phyloP scores from a whole-genome alignment of 352 stramenopile species.

The Phytophthora fragariae region DNA sequence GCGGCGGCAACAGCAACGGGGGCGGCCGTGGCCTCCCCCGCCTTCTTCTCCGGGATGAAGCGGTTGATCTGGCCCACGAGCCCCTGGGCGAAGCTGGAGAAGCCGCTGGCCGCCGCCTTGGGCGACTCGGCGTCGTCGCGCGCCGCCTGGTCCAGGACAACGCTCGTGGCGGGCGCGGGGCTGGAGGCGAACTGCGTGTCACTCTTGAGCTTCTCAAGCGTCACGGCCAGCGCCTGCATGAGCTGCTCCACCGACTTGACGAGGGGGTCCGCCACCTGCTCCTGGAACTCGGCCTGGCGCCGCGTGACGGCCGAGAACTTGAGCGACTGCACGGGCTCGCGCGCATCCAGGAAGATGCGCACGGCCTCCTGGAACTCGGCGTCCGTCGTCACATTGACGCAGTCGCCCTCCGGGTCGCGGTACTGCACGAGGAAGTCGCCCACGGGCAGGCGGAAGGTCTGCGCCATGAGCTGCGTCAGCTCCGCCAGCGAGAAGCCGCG shows the following conservation, averaged over 20 bases:
- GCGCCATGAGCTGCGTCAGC: slow-evolving; percentile 59
- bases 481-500: slow-evolving; percentile 54
- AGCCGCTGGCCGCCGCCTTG: slow-evolving; percentile 54
- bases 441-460: slow-evolving; percentile 62
- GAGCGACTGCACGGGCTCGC: slow-evolving; percentile 60
- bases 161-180: neutral
- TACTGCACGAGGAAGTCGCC: slow-evolving; percentile 78
- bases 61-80: slow-evolving; percentile 73
- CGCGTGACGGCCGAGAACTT: slow-evolving; percentile 69
- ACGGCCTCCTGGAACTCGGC: slow-evolving; percentile 70
- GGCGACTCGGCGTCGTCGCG: slow-evolving; percentile 44
- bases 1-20: slow-evolving; percentile 15
- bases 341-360: slow-evolving; percentile 53
- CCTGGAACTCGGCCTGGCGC: slow-evolving; percentile 51
- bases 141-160: slow-evolving; percentile 29
- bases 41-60: slow-evolving; percentile 68
- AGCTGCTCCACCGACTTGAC: slow-evolving; percentile 67
- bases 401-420: slow-evolving; percentile 66
- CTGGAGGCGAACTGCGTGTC: slow-evolving; percentile 43
- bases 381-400: slow-evolving; percentile 71
- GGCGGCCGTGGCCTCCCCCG: slow-evolving; percentile 26
- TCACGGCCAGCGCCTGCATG: slow-evolving; percentile 55
- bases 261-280: slow-evolving; percentile 64
- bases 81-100: slow-evolving; percentile 73
- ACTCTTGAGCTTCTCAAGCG: slow-evolving; percentile 63